phyloP scores from a whole-genome alignment of 176 grass and related monocot species.

The Triticum timopheevii region DNA sequence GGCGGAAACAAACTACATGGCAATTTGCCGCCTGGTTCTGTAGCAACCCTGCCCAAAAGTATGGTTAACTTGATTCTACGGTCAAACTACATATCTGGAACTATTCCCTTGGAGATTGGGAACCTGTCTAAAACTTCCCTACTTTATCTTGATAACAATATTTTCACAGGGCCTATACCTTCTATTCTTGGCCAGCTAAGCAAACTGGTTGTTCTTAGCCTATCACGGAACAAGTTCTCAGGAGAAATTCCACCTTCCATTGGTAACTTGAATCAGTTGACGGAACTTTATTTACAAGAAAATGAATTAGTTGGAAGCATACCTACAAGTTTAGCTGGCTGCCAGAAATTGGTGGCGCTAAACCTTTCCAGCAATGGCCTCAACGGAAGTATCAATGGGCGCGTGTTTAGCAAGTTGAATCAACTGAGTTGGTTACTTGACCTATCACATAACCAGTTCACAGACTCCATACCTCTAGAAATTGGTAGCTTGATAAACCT shows the following conservation, averaged over 20 bases:
- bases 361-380: background rate
- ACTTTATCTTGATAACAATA: background rate
- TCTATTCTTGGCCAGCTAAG: background rate
- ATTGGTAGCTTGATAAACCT: conserved; percentile 7
- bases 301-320: background rate
- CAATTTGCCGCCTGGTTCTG: background rate
- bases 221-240: background rate
- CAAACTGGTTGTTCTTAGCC: background rate
- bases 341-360: background rate
- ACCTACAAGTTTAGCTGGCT: background rate
- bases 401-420: background rate
- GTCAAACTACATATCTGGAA: background rate
- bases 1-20: conserved; percentile 25
- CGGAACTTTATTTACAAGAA: background rate
- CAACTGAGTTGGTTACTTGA: background rate
- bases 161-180: conserved; percentile 4
- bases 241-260: background rate
- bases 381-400: background rate
- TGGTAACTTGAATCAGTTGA: background rate
- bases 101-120: background rate
- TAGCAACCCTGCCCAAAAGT: conserved; percentile 24
- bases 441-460: background rate
- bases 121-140: background rate
- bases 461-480: background rate
- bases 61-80: background rate